Percentiles rank a stretch among this genome's conserved stretches.
phyloP scores from a whole-genome alignment of 192 early-diverging fungal species.

The Jimgerdemannia lactiflua region DNA sequence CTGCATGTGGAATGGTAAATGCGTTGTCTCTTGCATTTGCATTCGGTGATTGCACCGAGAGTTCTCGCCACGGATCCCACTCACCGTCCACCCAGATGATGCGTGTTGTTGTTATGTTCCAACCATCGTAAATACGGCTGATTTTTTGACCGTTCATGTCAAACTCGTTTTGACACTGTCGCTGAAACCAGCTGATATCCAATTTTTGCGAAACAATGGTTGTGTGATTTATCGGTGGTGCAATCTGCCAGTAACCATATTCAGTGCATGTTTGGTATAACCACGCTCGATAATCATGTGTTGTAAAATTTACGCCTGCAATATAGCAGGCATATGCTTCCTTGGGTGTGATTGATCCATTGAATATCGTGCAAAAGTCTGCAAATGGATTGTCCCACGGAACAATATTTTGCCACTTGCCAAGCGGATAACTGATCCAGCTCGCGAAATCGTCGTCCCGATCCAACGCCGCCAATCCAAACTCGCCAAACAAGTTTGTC shows the following conservation, averaged over 20 bases:
- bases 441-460: constrained; percentile 28
- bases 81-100: constrained; percentile 14
- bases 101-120: constrained; percentile 10
- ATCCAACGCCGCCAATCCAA: constrained; percentile 11
- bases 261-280: constrained; percentile 21
- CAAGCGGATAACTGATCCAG: too few relatives aligned
- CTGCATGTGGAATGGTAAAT: too few relatives aligned
- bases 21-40: background rate
- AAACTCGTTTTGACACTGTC: constrained; percentile 21
- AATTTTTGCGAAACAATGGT: constrained; percentile 21
- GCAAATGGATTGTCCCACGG: too few relatives aligned
- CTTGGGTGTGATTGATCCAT: too few relatives aligned
- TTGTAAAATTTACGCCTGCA: background rate
- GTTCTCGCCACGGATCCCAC: background rate
- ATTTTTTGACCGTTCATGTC: constrained; percentile 10
- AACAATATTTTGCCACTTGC: too few relatives aligned
- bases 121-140: constrained; percentile 19
- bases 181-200: constrained; percentile 9
- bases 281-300: constrained; percentile 14
- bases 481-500: constrained; percentile 4
- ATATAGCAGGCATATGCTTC: background rate
- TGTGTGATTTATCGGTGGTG: constrained; percentile 6
- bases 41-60: background rate
- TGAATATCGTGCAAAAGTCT: too few relatives aligned
- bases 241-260: background rate